Percentiles rank a stretch among this genome's conserved stretches.
Evolutionary conservation across 352 stramenopile species (phyloP).

Genomic region (Vaucheria bursata): DNA sequence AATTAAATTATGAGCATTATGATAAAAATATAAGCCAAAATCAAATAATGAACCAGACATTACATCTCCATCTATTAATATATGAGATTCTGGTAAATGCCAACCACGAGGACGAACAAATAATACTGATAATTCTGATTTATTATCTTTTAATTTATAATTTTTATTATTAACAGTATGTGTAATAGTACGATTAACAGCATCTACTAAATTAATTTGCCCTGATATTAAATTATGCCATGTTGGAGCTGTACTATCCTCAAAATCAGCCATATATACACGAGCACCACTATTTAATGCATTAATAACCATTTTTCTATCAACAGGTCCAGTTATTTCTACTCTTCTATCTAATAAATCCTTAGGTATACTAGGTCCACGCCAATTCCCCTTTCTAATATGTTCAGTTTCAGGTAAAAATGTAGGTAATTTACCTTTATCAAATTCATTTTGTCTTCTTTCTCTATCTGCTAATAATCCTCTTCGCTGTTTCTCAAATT

Average conservation of each 20-base stretch:
- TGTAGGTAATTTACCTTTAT: too few species aligned
- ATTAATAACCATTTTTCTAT: constrained; percentile 96
- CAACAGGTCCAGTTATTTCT: constrained; percentile 86
- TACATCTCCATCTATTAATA: constrained; percentile 81
- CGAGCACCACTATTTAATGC: constrained; percentile 81
- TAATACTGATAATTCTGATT: too few species aligned
- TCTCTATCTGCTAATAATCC: too few species aligned
- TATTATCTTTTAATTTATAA: too few species aligned
- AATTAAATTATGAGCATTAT: constrained; percentile 79
- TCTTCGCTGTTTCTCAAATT: too few species aligned
- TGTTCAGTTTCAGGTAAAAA: too few species aligned
- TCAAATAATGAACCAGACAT: constrained; percentile 85
- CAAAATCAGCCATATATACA: constrained; percentile 89
- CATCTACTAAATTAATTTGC: constrained; percentile 70
- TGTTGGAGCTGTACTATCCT: constrained; percentile 82
- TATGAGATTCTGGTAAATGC: constrained; percentile 85
- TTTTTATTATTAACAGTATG: too few species aligned
- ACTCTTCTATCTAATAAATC: constrained; percentile 64
- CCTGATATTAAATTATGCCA: constrained; percentile 72
- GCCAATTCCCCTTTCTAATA: too few species aligned
- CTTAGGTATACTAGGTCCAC: too few species aligned
- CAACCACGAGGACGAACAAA: constrained; percentile 70
- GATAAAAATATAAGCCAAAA: constrained; percentile 91
- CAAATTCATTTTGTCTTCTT: too few species aligned
- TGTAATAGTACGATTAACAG: constrained; percentile 77